Evolutionary conservation across 2,329 filamentous ascomycete species (phyloP).

Genomic region (Pseudogymnoascus sp.): DNA sequence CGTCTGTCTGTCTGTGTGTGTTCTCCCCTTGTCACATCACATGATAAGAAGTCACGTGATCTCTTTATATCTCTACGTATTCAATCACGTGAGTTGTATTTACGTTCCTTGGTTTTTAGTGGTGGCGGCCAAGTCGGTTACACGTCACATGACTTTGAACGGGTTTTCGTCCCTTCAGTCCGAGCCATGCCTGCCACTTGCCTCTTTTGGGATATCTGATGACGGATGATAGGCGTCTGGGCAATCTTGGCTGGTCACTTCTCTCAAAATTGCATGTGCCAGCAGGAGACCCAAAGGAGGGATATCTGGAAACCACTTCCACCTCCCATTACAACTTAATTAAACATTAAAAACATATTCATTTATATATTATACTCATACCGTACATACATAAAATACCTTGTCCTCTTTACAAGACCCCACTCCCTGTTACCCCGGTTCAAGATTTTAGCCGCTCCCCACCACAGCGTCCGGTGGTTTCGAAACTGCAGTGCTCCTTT

Average conservation of each 20-base stretch:
- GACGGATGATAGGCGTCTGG: neutral
- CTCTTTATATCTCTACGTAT: too few species aligned
- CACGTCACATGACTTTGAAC: neutral
- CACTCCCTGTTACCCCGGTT: neutral
- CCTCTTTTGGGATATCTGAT: neutral
- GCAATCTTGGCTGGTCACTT: neutral
- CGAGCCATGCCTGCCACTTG: neutral
- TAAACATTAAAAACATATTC: neutral
- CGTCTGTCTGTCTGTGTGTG: neutral
- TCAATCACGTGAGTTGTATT: neutral
- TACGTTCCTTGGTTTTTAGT: neutral
- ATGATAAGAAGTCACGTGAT: too few species aligned
- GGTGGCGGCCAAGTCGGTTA: neutral
- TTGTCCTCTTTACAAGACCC: neutral
- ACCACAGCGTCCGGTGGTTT: neutral
- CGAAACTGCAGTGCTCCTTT: conserved; percentile 5
- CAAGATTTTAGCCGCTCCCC: conserved; percentile 6
- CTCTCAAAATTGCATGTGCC: neutral
- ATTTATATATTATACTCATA: conserved; percentile 4
- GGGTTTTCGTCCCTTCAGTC: neutral
- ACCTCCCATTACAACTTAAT: neutral
- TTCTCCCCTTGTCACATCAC: neutral
- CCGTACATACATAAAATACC: neutral
- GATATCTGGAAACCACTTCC: neutral
- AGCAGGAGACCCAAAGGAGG: neutral